Conservation (phyloP, 1,284 basidiomycete species). For the Cutaneotrichosporon cavernicola region DNA sequence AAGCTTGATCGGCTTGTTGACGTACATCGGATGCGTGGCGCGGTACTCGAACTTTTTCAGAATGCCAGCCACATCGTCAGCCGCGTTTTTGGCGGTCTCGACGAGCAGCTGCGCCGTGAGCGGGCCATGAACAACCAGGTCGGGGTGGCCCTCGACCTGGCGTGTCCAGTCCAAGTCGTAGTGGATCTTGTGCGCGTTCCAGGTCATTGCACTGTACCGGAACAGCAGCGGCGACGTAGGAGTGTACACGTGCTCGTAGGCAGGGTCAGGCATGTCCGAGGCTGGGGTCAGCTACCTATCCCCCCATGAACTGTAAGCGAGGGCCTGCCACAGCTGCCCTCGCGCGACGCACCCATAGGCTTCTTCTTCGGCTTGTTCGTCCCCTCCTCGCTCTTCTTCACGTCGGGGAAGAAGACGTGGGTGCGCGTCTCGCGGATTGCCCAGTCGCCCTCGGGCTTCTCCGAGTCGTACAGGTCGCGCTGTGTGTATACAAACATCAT, state of each 20-base stretch:
- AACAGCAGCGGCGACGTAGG: constrained; percentile 72
- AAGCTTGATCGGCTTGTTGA: constrained; percentile 62
- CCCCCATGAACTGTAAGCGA: too few relatives aligned
- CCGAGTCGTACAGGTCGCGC: constrained; percentile 25
- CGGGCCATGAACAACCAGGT: constrained; percentile 77
- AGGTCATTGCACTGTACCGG: constrained; percentile 78
- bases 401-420: constrained; percentile 66
- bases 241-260: constrained; percentile 61
- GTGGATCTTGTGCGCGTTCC: constrained; percentile 52
- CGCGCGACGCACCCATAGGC: constrained; percentile 12
- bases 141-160: constrained; percentile 69
- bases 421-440: constrained; percentile 64
- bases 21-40: constrained; percentile 70
- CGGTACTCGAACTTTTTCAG: constrained; percentile 67
- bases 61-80: constrained; percentile 17
- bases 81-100: constrained; percentile 57
- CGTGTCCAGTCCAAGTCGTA: constrained; percentile 60
- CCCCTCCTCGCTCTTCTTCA: constrained; percentile 4
- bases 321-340: too few relatives aligned
- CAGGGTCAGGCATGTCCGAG: constrained; percentile 50
- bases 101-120: constrained; percentile 73
- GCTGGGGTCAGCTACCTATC: constrained; percentile 16
- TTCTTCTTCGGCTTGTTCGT: constrained; percentile 21
- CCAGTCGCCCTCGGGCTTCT: constrained; percentile 59
- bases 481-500: constrained; percentile 76